phyloP scores from a whole-genome alignment of 306 rosid species.

The Citrullus amarus region DNA sequence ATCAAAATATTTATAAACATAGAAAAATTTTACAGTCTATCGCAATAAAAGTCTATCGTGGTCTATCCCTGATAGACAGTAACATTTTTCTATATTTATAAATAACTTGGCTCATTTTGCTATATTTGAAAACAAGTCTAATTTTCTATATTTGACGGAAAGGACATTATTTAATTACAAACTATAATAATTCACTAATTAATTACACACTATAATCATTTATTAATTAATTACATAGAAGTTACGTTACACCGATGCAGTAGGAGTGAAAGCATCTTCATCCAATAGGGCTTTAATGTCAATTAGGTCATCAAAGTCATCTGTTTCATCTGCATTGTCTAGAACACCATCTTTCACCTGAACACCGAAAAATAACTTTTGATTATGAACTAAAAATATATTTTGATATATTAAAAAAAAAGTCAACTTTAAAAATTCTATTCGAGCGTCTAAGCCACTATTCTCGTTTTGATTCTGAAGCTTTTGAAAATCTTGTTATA shows the following conservation, averaged over 20 bases:
- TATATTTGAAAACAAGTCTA: too few species aligned
- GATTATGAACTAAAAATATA: not conserved
- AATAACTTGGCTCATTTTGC: too few species aligned
- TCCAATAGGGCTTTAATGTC: conserved; percentile 51
- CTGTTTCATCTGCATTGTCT: conserved; percentile 23
- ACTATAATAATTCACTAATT: too few species aligned
- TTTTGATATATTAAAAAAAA: not conserved
- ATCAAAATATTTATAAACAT: too few species aligned
- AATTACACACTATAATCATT: too few species aligned
- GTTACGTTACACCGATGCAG: not conserved
- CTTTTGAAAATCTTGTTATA: not conserved
- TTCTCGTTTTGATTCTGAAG: not conserved
- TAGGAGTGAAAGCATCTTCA: conserved; percentile 41
- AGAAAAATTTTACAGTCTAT: too few species aligned
- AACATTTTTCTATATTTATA: too few species aligned
- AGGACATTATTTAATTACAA: too few species aligned
- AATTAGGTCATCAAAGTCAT: conserved; percentile 23
- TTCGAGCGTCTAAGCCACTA: not conserved
- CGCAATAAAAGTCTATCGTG: too few species aligned
- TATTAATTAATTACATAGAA: too few species aligned
- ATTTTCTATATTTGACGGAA: too few species aligned
- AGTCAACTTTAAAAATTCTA: not conserved
- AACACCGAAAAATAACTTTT: not conserved
- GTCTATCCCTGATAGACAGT: too few species aligned
- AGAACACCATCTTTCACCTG: conserved; percentile 29